A percentile compares a stretch with the other conserved stretches of the same genome.
These are phyloP conservation scores for Neofusicoccum sp. DNA, from an alignment of 2,329 filamentous ascomycete species.

Conservation along the genomic window DNA sequence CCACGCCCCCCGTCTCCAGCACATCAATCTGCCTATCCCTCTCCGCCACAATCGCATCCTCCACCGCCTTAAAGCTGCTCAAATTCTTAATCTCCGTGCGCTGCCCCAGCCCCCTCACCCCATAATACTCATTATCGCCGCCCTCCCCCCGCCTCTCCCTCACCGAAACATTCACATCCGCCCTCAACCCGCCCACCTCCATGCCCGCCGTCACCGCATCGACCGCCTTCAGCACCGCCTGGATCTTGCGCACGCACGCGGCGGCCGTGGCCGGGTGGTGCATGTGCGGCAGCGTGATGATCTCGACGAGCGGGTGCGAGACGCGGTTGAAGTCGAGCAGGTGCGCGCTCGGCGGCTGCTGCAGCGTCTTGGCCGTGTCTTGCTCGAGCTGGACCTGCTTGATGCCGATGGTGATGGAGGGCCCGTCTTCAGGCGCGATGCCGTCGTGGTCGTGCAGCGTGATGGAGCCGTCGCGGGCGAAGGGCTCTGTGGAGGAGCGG, in stretches of 20 bases:
- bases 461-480: constrained; percentile 69
- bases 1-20: constrained; percentile 69
- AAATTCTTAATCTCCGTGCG: constrained; percentile 97
- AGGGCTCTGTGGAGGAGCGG: constrained; percentile 48
- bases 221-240: constrained; percentile 73
- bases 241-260: constrained; percentile 84
- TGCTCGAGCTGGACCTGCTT: constrained; percentile 97
- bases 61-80: constrained; percentile 89
- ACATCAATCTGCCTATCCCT: constrained; percentile 82
- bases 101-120: constrained; percentile 68
- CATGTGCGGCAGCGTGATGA: constrained; percentile 88
- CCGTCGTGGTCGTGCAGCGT: constrained; percentile 72
- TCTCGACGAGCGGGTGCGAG: constrained; percentile 86
- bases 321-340: constrained; percentile 94
- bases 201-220: constrained; percentile 88
- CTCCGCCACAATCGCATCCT: constrained; percentile 91
- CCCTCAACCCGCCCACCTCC: constrained; percentile 86
- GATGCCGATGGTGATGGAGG: constrained; percentile 72
- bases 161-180: constrained; percentile 94
- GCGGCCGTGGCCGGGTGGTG: constrained; percentile 85
- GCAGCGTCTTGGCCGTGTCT: constrained; percentile 91
- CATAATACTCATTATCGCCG: constrained; percentile 48
- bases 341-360: constrained; percentile 69
- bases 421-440: constrained; percentile 70
- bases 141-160: constrained; percentile 46